These are phyloP conservation scores for Aquilaria agallochum DNA, from an alignment of 441 rosid species.

Conservation along the genomic window DNA sequence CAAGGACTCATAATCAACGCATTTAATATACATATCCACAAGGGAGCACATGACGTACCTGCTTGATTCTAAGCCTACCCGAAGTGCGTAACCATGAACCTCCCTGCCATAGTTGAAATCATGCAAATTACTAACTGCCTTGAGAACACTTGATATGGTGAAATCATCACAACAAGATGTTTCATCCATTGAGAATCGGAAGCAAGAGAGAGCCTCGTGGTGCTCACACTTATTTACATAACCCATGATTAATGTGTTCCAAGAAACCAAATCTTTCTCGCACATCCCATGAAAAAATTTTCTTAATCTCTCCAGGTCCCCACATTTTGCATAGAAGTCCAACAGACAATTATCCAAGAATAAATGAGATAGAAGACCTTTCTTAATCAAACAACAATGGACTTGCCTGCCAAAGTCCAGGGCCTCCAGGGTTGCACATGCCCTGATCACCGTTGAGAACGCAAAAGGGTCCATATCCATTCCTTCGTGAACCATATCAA, in stretches of 20 bases:
- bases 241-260: slow-evolving; percentile 31
- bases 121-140: slow-evolving; percentile 21
- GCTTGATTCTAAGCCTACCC: slow-evolving; percentile 20
- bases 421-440: slow-evolving; percentile 19
- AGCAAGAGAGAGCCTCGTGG: slow-evolving; percentile 21
- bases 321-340: slow-evolving; percentile 31
- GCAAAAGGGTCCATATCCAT: slow-evolving; percentile 26
- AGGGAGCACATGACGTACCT: slow-evolving; percentile 23
- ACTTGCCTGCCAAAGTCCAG: slow-evolving; percentile 16
- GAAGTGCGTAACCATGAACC: slow-evolving; percentile 22
- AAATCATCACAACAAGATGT: slow-evolving; percentile 24
- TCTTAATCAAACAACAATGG: slow-evolving; percentile 23
- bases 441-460: slow-evolving; percentile 21
- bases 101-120: slow-evolving; percentile 21
- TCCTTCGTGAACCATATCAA: slow-evolving; percentile 16
- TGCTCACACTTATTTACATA: slow-evolving; percentile 20
- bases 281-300: slow-evolving; percentile 18
- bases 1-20: slow-evolving; percentile 10
- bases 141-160: slow-evolving; percentile 23
- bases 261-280: slow-evolving; percentile 27
- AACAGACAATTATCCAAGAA: slow-evolving; percentile 25
- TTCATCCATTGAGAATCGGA: slow-evolving; percentile 17
- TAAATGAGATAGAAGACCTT: slow-evolving; percentile 13
- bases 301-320: slow-evolving; percentile 19
- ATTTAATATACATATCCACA: slow-evolving; percentile 27